Percentiles rank a stretch among this genome's conserved stretches.
Conservation (phyloP, 805 yeast genomes). For the Kodamaea laetipori region DNA sequence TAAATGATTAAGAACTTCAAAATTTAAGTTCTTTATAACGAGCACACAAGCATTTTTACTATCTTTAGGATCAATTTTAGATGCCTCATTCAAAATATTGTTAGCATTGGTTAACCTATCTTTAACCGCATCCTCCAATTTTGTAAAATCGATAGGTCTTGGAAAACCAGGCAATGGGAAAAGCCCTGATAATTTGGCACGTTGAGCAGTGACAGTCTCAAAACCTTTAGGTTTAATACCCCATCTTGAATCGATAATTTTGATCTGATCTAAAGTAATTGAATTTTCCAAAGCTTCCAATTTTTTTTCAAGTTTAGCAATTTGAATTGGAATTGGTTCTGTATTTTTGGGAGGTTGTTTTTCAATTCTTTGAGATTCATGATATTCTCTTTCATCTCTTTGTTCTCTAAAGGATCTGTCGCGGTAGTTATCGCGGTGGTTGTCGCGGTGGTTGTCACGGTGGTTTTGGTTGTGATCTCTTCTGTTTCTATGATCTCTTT, state of each 20-base stretch:
- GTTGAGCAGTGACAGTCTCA: constrained; percentile 70
- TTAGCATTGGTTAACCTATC: constrained; percentile 34
- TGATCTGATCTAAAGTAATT: constrained; percentile 53
- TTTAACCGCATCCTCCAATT: constrained; percentile 39
- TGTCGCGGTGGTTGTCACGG: not conserved
- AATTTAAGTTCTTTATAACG: constrained; percentile 35
- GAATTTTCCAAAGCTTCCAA: constrained; percentile 40
- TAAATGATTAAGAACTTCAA: constrained; percentile 33
- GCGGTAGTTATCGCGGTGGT: not conserved
- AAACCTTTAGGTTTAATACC: constrained; percentile 72
- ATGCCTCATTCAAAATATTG: constrained; percentile 35
- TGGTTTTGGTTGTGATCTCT: constrained; percentile 2
- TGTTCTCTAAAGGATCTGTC: not conserved
- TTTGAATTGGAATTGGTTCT: constrained; percentile 13
- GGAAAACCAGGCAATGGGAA: constrained; percentile 76
- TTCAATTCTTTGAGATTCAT: constrained; percentile 18
- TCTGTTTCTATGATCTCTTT: not conserved
- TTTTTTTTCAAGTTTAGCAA: constrained; percentile 26
- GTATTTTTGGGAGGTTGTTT: constrained; percentile 10
- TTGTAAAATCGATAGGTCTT: constrained; percentile 44
- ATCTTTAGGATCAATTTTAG: constrained; percentile 42
- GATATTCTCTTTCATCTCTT: not conserved
- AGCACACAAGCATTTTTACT: constrained; percentile 36
- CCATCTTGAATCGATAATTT: constrained; percentile 60
- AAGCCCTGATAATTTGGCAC: constrained; percentile 77